A percentile compares a stretch with the other conserved stretches of the same genome.
Conservation (phyloP, 331 rosid genomes). For the Quercus tomentella region DNA sequence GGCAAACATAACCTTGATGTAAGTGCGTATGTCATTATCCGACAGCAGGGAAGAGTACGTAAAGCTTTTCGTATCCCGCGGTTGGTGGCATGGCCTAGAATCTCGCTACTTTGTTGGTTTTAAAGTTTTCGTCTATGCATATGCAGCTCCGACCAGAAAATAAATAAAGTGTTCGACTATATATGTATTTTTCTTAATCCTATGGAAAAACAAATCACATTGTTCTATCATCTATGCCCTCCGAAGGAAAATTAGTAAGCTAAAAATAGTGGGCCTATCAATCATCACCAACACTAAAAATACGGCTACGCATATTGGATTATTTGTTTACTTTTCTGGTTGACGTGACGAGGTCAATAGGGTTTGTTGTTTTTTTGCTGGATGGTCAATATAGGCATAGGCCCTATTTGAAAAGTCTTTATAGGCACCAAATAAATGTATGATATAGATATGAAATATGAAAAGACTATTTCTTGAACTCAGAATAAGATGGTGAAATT, state of each 20-base stretch:
- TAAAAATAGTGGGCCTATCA: neutral
- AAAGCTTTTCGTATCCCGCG: constrained; percentile 6
- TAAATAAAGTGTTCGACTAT: neutral
- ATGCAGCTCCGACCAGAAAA: neutral
- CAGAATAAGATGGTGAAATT: too few relatives aligned
- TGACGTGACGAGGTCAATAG: neutral
- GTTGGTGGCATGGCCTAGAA: constrained; percentile 61
- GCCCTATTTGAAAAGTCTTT: neutral
- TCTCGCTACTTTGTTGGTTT: constrained; percentile 21
- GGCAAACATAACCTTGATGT: neutral
- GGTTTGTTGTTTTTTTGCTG: neutral
- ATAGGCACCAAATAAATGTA: neutral
- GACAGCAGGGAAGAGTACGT: constrained; percentile 19
- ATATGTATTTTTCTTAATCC: neutral
- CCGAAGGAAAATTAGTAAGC: neutral
- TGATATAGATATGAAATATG: too few relatives aligned
- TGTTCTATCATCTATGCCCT: neutral
- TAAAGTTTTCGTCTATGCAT: neutral
- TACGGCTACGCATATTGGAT: neutral
- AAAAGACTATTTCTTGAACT: too few relatives aligned
- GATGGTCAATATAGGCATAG: neutral
- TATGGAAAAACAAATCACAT: constrained; percentile 3
- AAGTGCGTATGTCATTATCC: constrained; percentile 18
- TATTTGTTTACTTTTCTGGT: neutral
- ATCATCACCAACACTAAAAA: neutral